These are phyloP conservation scores for Fusarium incarnatum DNA, from an alignment of 2,329 filamentous ascomycete genomes.

Conservation along the genomic window DNA sequence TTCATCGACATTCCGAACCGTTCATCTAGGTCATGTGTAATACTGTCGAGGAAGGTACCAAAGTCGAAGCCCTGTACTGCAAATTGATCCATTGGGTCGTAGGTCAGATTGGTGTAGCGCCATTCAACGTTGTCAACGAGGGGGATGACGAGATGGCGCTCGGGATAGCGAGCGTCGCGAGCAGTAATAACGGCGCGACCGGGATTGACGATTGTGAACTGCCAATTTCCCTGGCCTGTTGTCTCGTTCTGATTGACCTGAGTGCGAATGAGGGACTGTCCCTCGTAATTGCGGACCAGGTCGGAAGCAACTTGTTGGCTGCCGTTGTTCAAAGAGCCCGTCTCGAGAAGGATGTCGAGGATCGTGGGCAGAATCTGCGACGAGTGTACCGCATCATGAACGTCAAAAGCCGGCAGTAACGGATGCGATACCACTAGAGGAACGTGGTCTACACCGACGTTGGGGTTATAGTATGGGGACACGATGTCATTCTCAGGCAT, in stretches of 20 bases:
- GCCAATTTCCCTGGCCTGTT: conserved; percentile 48
- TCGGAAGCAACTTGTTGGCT: conserved; percentile 40
- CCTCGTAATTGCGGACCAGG: conserved; percentile 48
- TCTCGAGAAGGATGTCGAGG: conserved; percentile 49
- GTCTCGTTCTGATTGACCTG: conserved; percentile 16
- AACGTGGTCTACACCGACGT: conserved; percentile 47
- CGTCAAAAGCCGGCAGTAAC: conserved; percentile 44
- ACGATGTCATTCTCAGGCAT: conserved; percentile 49
- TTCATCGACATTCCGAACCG: not conserved
- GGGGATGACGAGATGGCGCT: conserved; percentile 49
- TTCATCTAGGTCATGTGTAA: conserved; percentile 40
- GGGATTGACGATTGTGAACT: conserved; percentile 50
- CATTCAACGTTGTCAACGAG: conserved; percentile 50
- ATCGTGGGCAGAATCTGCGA: conserved; percentile 50
- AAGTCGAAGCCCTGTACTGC: conserved; percentile 47
- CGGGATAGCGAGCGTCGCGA: conserved; percentile 48
- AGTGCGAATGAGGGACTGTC: conserved; percentile 49
- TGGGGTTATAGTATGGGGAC: conserved; percentile 50
- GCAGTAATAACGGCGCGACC: conserved; percentile 49
- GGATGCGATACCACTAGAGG: conserved; percentile 51
- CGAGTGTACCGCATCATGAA: conserved; percentile 47
- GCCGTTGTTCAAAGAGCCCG: conserved; percentile 43
- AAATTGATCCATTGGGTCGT: conserved; percentile 44
- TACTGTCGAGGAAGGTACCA: conserved; percentile 35
- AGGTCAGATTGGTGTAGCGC: conserved; percentile 47